Conservation (phyloP, 2,329 filamentous ascomycete genomes). For the Aspergillus ibericus region DNA sequence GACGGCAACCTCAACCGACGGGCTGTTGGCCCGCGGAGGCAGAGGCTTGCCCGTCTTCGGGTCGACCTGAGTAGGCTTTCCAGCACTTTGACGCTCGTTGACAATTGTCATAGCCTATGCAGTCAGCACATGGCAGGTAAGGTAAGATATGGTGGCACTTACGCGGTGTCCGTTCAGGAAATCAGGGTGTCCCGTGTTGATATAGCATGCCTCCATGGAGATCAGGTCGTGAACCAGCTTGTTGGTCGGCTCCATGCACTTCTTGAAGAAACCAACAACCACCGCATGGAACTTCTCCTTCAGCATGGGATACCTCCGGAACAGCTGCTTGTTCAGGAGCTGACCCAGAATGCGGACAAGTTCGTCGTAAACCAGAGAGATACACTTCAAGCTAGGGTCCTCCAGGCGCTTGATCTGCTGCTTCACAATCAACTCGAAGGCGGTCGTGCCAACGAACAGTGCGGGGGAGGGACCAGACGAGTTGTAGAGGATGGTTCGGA, state of each 20-base stretch:
- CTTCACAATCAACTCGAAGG: constrained; percentile 98
- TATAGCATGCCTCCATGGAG: constrained; percentile 92
- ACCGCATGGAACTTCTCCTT: constrained; percentile 97
- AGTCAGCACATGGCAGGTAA: constrained; percentile 19
- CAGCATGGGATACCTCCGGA: constrained; percentile 86
- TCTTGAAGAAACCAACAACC: constrained; percentile 95
- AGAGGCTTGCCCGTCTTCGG: constrained; percentile 98
- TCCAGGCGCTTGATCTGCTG: constrained; percentile 96
- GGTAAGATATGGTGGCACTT: constrained; percentile 35
- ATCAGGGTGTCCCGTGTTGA: constrained; percentile 97
- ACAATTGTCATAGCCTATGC: constrained; percentile 89
- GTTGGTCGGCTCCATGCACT: constrained; percentile 96
- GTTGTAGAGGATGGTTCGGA: constrained; percentile 96
- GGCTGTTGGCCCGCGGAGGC: constrained; percentile 73
- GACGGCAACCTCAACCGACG: constrained; percentile 61
- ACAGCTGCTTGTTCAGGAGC: constrained; percentile 82
- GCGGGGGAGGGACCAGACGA: constrained; percentile 97
- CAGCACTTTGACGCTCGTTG: constrained; percentile 80
- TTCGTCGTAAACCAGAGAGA: constrained; percentile 95
- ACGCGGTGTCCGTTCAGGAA: constrained; percentile 93
- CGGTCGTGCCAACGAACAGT: constrained; percentile 93
- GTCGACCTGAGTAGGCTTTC: constrained; percentile 90
- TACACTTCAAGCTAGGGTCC: constrained; percentile 95
- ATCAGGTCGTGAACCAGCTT: constrained; percentile 94
- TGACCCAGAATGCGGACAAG: constrained; percentile 92